Percentiles rank a stretch among this genome's conserved stretches.
phyloP scores from a whole-genome alignment of 768 basidiomycete genomes.

The Pisolithus orientalis region DNA sequence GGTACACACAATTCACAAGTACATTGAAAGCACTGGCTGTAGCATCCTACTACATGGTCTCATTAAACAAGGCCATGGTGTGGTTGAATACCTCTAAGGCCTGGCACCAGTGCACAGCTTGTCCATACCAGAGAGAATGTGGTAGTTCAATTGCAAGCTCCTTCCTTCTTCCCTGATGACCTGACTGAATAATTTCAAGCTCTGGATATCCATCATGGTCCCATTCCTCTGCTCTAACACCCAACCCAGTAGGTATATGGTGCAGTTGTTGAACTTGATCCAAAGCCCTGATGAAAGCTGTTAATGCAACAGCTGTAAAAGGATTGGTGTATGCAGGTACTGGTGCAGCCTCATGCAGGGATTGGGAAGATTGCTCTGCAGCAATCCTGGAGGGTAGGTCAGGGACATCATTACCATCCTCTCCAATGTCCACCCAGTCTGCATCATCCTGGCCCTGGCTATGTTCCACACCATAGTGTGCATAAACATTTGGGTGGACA shows the following conservation, averaged over 20 bases:
- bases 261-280: background rate
- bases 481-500: conserved; percentile 10
- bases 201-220: conserved; percentile 1
- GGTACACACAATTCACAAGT: background rate
- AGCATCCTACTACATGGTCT: background rate
- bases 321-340: conserved; percentile 1
- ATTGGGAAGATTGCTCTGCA: conserved; percentile 1
- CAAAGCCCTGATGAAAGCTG: background rate
- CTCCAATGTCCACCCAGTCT: background rate
- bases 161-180: background rate
- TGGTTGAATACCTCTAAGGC: background rate
- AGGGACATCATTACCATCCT: conserved; percentile 1
- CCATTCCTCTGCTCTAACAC: conserved; percentile 2
- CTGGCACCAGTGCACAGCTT: conserved; percentile 1
- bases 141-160: background rate
- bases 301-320: background rate
- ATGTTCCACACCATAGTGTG: conserved; percentile 7
- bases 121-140: background rate
- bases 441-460: background rate
- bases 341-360: background rate
- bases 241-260: background rate
- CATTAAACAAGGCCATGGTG: background rate
- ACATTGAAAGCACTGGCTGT: too few relatives aligned
- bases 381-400: conserved; percentile 1
- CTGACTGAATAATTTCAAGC: background rate